phyloP scores from a whole-genome alignment of 805 yeast species.

The Groenewaldozyma tartarivorans region DNA sequence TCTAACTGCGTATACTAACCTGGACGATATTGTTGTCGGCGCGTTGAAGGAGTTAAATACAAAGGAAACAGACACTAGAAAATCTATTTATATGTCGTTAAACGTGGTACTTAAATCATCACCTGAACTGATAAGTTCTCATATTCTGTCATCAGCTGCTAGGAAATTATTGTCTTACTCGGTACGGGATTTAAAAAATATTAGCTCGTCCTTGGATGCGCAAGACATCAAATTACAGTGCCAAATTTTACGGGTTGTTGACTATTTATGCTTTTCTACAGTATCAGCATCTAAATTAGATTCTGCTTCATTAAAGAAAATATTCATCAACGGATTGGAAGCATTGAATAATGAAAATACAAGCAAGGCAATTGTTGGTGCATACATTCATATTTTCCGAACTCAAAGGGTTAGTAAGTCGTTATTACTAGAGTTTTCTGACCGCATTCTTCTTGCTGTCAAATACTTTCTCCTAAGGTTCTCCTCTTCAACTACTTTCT shows the following conservation, averaged over 20 bases:
- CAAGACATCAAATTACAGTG: conserved; percentile 10
- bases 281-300: conserved; percentile 13
- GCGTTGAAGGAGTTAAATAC: conserved; percentile 8
- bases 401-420: conserved; percentile 7
- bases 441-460: too few relatives aligned
- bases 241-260: conserved; percentile 14
- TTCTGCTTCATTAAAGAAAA: conserved; percentile 12
- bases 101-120: conserved; percentile 9
- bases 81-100: conserved; percentile 10
- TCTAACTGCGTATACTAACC: conserved; percentile 3
- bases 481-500: too few relatives aligned
- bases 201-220: conserved; percentile 8
- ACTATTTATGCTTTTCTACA: conserved; percentile 13
- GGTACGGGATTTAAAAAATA: conserved; percentile 11
- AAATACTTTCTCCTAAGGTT: too few relatives aligned
- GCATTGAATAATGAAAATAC: conserved; percentile 11
- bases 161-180: conserved; percentile 9
- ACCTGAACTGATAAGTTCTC: conserved; percentile 9
- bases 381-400: conserved; percentile 16
- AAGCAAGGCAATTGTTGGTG: conserved; percentile 13
- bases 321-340: conserved; percentile 12
- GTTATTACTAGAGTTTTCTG: too few relatives aligned
- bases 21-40: conserved; percentile 11
- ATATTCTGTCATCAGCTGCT: conserved; percentile 9
- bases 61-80: conserved; percentile 2